Conservation (phyloP, 106 monocot genomes). For the Posidonia australis region DNA sequence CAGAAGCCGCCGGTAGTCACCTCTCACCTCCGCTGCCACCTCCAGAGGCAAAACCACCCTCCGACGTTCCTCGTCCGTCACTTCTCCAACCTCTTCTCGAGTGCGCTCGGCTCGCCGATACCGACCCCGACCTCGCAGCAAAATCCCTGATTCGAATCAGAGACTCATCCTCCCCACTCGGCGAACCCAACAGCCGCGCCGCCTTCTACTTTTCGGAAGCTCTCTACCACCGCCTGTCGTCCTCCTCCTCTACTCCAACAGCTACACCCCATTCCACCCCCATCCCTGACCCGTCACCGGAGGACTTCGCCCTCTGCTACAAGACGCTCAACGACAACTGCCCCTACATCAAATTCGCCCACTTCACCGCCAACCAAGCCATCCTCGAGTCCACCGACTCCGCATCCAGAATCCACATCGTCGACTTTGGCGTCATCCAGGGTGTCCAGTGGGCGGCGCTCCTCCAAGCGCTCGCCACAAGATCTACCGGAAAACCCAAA, state of each 20-base stretch:
- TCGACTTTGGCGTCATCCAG: slow-evolving; percentile 84
- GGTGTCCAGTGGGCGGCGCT: slow-evolving; percentile 95
- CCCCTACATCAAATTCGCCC: slow-evolving; percentile 90
- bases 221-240: slow-evolving; percentile 36
- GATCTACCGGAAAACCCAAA: slow-evolving; percentile 60
- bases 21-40: neutral
- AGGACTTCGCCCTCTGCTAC: slow-evolving; percentile 68
- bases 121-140: slow-evolving; percentile 52
- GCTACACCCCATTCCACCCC: too few relatives aligned
- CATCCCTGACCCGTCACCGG: slow-evolving; percentile 21
- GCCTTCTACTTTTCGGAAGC: slow-evolving; percentile 82
- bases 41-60: neutral
- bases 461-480: slow-evolving; percentile 81
- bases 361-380: slow-evolving; percentile 95
- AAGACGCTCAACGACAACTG: slow-evolving; percentile 74
- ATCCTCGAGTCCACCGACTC: slow-evolving; percentile 79
- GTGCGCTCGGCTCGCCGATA: slow-evolving; percentile 42
- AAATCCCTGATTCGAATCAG: slow-evolving; percentile 38
- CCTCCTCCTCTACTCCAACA: neutral
- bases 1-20: neutral
- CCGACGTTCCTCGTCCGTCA: slow-evolving; percentile 1
- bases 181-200: slow-evolving; percentile 60
- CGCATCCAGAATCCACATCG: slow-evolving; percentile 66
- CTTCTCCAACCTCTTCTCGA: slow-evolving; percentile 58
- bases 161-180: slow-evolving; percentile 40